These are phyloP conservation scores for Saururus chinensis DNA, from an alignment of 164 flowering plant genomes.

Conservation along the genomic window DNA sequence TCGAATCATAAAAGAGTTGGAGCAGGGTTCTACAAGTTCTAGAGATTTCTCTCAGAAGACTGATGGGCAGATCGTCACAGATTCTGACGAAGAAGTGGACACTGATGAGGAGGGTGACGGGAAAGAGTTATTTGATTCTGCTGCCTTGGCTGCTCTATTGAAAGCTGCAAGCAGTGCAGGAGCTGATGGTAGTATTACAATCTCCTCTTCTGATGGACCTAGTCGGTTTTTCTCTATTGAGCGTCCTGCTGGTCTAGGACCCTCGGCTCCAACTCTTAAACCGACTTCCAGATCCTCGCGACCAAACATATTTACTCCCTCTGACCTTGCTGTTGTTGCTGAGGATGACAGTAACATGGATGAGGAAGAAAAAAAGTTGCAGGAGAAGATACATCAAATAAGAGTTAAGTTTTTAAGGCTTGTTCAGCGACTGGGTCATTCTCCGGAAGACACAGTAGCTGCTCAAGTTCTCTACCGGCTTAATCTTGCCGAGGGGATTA, in stretches of 20 bases:
- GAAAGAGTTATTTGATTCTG: constrained; percentile 74
- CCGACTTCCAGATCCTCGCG: constrained; percentile 49
- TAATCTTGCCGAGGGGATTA: constrained; percentile 45
- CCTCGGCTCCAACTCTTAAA: constrained; percentile 47
- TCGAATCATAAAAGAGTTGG: constrained; percentile 64
- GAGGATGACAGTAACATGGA: constrained; percentile 46
- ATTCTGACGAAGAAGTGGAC: constrained; percentile 85
- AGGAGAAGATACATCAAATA: constrained; percentile 57
- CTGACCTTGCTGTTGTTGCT: constrained; percentile 20
- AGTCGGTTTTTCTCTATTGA: constrained; percentile 66
- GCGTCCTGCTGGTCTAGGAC: constrained; percentile 92
- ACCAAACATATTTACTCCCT: constrained; percentile 31
- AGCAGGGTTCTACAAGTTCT: constrained; percentile 38
- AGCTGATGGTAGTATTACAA: constrained; percentile 20
- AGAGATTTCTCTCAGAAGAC: constrained; percentile 32
- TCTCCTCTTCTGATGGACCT: constrained; percentile 65
- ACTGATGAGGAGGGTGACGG: constrained; percentile 77
- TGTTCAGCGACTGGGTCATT: constrained; percentile 65
- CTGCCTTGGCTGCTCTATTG: constrained; percentile 82
- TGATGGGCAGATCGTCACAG: constrained; percentile 79
- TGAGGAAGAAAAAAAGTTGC: constrained; percentile 70
- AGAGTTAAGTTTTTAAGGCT: constrained; percentile 86
- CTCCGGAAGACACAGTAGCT: constrained; percentile 68
- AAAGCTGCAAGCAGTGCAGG: constrained; percentile 50
- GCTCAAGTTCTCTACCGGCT: constrained; percentile 79